A percentile compares a stretch with the other conserved stretches of the same genome.
These are phyloP conservation scores for Tylopilus felleus DNA, from an alignment of 768 basidiomycete species.

Conservation along the genomic window DNA sequence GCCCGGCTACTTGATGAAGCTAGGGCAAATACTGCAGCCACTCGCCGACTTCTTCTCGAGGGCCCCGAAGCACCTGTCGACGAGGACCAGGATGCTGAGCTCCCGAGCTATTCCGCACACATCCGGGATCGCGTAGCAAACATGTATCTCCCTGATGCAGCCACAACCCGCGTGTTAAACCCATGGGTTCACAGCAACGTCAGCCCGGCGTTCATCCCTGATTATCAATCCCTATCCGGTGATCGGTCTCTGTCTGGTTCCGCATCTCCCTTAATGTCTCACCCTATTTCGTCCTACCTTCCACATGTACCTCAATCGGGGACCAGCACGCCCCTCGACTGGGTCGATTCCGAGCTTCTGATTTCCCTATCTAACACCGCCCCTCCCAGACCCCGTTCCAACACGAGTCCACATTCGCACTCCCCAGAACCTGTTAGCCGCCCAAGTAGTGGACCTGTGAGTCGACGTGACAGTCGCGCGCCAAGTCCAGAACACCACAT, in stretches of 20 bases:
- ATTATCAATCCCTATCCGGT: slow-evolving; percentile 17
- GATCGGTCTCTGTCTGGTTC: slow-evolving; percentile 32
- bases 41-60: slow-evolving; percentile 53
- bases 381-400: slow-evolving; percentile 21
- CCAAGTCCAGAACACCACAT: slow-evolving; percentile 53
- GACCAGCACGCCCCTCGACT: slow-evolving; percentile 55
- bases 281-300: slow-evolving; percentile 26
- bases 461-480: slow-evolving; percentile 44
- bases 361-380: slow-evolving; percentile 51
- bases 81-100: slow-evolving; percentile 63
- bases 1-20: slow-evolving; percentile 71
- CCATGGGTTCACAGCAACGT: slow-evolving; percentile 51
- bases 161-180: slow-evolving; percentile 61
- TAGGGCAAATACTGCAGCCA: slow-evolving; percentile 63
- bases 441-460: slow-evolving; percentile 27
- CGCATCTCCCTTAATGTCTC: slow-evolving; percentile 39
- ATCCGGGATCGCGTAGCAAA: slow-evolving; percentile 86
- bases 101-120: slow-evolving; percentile 89
- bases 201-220: slow-evolving; percentile 34
- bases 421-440: slow-evolving; percentile 26
- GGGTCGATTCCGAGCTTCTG: slow-evolving; percentile 84
- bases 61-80: slow-evolving; percentile 36
- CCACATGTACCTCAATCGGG: slow-evolving; percentile 45
- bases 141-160: slow-evolving; percentile 63
- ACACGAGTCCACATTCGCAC: slow-evolving; percentile 13